Evolutionary conservation across 2,329 filamentous ascomycete species (phyloP), one percentile per base, ranked within the genome.

Genomic region (Lasiodiplodia gonubiensis): DNA sequence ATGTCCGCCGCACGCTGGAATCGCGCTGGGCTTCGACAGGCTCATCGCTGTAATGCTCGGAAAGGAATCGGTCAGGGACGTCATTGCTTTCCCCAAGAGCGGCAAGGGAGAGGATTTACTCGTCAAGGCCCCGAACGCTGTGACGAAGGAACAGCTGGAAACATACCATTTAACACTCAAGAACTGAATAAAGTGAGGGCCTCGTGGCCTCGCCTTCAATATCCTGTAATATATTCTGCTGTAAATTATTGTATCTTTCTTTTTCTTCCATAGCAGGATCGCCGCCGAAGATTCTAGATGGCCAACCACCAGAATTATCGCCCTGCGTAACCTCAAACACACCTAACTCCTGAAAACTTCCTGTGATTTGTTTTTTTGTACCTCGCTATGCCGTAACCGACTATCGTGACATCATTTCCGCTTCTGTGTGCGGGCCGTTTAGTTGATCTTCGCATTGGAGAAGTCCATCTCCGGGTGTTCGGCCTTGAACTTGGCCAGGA

Each of bases 81-180:
- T 99, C 1, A 97, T 99, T 78, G 94, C 94, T 0, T 99, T 99
- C 75, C 96, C 95, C 0, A 99, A 99, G 83, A 94, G 88, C 69
- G 93, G 93, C 69, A 93, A 89, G 76, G 94, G 95, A 0, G 92
- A 97, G 75, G 95, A 99, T 80, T 79, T 88, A 67, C 86, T 97
- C 78, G 92, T 97, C 2, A 89, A 88, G 72, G 92, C 92, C 70
- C 95, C 95, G 0, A 89, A 89, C 61, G 78, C 77, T 70, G 83
- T 97, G 70, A 91, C 86, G 0, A 80, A 87, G 68, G 86, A 86
- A 69, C 84, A 86, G 68, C 77, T 89, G 73, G 77, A 80, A 70
- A 87, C 84, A 2, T 90, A 90, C 80, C 86, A 89, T 74, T 73
- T 91, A 66, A 64, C 59, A 53, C 61, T 77, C n/a, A 66, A 66